Conservation (phyloP, 1,139 yeast genomes). For the Protomyces inundatus region DNA sequence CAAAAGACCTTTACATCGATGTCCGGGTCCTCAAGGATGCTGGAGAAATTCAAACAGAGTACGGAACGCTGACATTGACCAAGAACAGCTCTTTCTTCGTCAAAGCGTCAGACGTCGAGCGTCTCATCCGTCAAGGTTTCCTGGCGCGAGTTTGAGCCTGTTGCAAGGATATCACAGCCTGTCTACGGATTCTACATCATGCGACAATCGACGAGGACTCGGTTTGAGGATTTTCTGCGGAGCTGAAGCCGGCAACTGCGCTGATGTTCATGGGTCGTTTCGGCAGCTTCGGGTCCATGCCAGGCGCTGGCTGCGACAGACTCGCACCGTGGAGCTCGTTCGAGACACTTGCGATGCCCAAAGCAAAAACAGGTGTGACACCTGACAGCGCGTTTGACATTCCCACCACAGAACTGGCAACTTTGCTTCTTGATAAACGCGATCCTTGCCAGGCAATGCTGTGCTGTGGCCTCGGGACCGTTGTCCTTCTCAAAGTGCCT, state of each 20-base stretch:
- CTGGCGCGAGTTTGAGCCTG: conserved; percentile 36
- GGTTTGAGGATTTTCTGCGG: neutral
- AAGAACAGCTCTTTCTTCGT: conserved; percentile 94
- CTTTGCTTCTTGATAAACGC: too few relatives aligned
- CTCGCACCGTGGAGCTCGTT: too few relatives aligned
- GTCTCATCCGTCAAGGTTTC: conserved; percentile 91
- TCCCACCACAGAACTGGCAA: too few relatives aligned
- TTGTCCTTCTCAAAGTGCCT: too few relatives aligned
- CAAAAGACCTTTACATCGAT: conserved; percentile 83
- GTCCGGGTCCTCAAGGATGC: conserved; percentile 91
- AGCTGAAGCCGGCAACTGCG: neutral
- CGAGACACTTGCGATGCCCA: too few relatives aligned
- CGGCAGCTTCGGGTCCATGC: too few relatives aligned
- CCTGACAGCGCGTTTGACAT: too few relatives aligned
- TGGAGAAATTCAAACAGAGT: conserved; percentile 95
- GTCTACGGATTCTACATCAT: neutral
- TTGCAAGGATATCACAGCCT: neutral
- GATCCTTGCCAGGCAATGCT: too few relatives aligned
- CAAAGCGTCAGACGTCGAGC: conserved; percentile 85
- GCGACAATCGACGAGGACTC: neutral
- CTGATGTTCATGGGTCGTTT: too few relatives aligned
- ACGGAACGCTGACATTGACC: conserved; percentile 91
- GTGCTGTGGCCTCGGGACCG: too few relatives aligned
- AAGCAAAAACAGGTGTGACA: too few relatives aligned
- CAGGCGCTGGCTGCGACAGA: too few relatives aligned